phyloP scores from a whole-genome alignment of 192 early-diverging fungal genomes.

The Glomus cerebriforme region DNA sequence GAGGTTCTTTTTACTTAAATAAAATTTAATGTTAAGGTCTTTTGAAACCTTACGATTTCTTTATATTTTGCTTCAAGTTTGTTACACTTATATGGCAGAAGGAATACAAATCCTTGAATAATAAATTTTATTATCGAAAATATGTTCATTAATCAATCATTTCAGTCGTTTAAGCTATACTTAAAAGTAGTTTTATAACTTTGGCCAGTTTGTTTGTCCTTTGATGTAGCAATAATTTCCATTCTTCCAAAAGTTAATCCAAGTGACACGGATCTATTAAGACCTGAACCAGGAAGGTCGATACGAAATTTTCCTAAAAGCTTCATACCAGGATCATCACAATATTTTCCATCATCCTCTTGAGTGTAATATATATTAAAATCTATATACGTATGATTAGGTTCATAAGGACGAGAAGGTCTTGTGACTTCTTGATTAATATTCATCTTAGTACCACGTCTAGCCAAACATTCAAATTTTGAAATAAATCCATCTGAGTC shows the following conservation, averaged over 20 bases:
- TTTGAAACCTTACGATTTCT: too few relatives aligned
- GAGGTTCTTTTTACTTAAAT: too few relatives aligned
- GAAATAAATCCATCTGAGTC: not conserved
- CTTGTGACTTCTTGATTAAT: not conserved
- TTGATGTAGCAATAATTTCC: slow-evolving; percentile 9
- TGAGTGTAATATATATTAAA: not conserved
- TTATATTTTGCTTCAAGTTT: too few relatives aligned
- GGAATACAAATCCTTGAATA: too few relatives aligned
- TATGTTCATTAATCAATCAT: too few relatives aligned
- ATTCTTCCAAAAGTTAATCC: not conserved
- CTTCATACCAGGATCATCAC: not conserved
- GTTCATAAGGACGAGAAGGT: not conserved
- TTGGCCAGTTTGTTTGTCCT: not conserved
- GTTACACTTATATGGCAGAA: too few relatives aligned
- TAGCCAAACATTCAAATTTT: not conserved
- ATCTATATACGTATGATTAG: not conserved
- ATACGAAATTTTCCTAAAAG: not conserved
- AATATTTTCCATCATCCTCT: not conserved
- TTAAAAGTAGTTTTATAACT: not conserved
- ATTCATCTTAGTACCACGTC: not conserved
- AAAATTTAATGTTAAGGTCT: too few relatives aligned
- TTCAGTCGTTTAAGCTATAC: not conserved
- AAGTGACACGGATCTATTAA: not conserved
- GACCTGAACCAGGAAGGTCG: not conserved
- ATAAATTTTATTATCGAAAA: too few relatives aligned